A percentile compares a stretch with the other conserved stretches of the same genome.
These are phyloP conservation scores for Lepraria neglecta DNA, from an alignment of 495 filamentous ascomycete species.

Conservation along the genomic window DNA sequence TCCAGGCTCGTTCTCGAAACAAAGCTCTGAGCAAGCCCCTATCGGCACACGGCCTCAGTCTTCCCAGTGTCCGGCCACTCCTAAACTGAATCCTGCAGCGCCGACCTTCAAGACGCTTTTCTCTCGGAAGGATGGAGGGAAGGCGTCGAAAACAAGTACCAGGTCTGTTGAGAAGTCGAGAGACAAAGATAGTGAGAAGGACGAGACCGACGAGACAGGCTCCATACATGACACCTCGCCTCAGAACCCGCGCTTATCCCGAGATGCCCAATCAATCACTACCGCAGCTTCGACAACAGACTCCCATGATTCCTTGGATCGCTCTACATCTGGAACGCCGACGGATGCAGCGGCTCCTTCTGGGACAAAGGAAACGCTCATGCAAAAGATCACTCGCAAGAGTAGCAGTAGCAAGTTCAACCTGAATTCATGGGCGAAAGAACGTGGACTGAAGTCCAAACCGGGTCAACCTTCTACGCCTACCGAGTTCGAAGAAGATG, in stretches of 20 bases:
- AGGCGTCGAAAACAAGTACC: conserved; percentile 33
- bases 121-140: conserved; percentile 39
- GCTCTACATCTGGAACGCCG: conserved; percentile 58
- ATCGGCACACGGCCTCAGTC: conserved; percentile 51
- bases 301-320: conserved; percentile 69
- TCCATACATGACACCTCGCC: conserved; percentile 49
- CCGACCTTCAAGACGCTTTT: conserved; percentile 54
- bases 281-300: conserved; percentile 60
- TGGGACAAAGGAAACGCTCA: conserved; percentile 55
- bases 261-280: conserved; percentile 53
- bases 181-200: conserved; percentile 26
- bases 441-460: conserved; percentile 58
- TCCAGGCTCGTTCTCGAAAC: conserved; percentile 40
- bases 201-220: conserved; percentile 33
- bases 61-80: conserved; percentile 49
- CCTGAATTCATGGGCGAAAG: conserved; percentile 54
- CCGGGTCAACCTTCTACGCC: conserved; percentile 46
- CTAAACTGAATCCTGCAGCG: conserved; percentile 56
- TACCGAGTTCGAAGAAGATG: conserved; percentile 47
- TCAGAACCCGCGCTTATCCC: conserved; percentile 56
- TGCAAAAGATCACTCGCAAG: conserved; percentile 70
- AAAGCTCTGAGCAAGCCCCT: conserved; percentile 46
- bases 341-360: conserved; percentile 51
- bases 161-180: conserved; percentile 32
- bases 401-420: conserved; percentile 75